Base-by-base conservation (phyloP, 345 rosid species). In the Geranium brycei region DNA sequence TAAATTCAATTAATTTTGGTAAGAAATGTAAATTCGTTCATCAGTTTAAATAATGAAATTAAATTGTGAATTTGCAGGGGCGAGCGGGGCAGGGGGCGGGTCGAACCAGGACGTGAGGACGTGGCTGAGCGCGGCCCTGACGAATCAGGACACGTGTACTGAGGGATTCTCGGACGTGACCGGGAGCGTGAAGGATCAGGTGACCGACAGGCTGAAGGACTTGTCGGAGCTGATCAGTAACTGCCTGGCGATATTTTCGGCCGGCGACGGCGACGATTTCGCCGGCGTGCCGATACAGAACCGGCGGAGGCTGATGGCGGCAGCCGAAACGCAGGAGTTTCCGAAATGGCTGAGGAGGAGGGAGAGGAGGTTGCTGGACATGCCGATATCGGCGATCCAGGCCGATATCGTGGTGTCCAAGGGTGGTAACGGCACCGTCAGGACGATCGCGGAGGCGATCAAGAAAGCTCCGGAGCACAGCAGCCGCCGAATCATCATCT, bases 111-210 rank as follows among this genome's bases (percentile, higher is more conserved):
- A 93, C 77, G 99, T 93, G 35, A 32, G 73, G 74, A 93, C 96
- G 67, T 93, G 99, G 99, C 91, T 93, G 17, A 93, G 99, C 82
- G 73, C 95, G 0, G 88, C 99, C 53, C 51, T 93, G 64, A 93
- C 97, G 0, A 91, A 93, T 60, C 96, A 91, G 8, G 99, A 93
- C 84, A 93, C 99, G 61, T 93, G 99, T 55, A 38, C 78, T 7
- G 99, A 93, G 31, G 99, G 99, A 19, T 85, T 93, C 38, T 80
- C 69, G 19, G 92, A 68, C 51, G 74, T 78, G 51, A 70, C 71
- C 17, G 88, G 84, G n/a, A 51, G 68, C 30, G 92, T 84, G 66
- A 93, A 86, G 72, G 71, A 79, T 60, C 89, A 80, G 82, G 76
- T 93, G 83, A 5, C 79, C 15, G 67, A 30, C 31, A 77, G 71